These are phyloP conservation scores for Monilinia aucupariae DNA, from an alignment of 2,329 filamentous ascomycete species.

Conservation along the genomic window DNA sequence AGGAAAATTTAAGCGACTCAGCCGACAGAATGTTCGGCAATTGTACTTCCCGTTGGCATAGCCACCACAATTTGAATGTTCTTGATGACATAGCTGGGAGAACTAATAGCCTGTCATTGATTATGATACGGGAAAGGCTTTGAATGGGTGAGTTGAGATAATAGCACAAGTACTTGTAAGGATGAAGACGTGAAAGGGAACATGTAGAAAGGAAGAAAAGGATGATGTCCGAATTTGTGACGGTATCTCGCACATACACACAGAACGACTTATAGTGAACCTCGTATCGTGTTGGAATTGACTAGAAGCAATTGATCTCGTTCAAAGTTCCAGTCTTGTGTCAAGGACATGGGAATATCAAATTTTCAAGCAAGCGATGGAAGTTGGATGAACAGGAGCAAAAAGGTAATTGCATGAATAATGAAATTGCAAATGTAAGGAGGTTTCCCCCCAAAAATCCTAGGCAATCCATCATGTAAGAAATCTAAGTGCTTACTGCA, in stretches of 20 bases:
- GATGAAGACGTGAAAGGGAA: background rate
- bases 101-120: background rate
- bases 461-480: no score
- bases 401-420: no score
- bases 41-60: background rate
- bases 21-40: background rate
- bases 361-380: background rate
- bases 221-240: background rate
- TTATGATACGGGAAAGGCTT: background rate
- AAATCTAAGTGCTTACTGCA: constrained; percentile 6
- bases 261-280: background rate
- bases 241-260: background rate
- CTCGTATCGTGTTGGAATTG: background rate
- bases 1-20: background rate
- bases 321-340: background rate
- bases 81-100: background rate
- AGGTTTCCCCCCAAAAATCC: background rate
- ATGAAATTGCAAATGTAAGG: background rate
- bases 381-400: background rate
- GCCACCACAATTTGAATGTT: background rate
- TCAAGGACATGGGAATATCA: background rate
- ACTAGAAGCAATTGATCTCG: background rate
- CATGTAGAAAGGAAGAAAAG: background rate
- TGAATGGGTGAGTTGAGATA: background rate
- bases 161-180: background rate